phyloP scores from a whole-genome alignment of 306 rosid species.

The Prunus mira region DNA sequence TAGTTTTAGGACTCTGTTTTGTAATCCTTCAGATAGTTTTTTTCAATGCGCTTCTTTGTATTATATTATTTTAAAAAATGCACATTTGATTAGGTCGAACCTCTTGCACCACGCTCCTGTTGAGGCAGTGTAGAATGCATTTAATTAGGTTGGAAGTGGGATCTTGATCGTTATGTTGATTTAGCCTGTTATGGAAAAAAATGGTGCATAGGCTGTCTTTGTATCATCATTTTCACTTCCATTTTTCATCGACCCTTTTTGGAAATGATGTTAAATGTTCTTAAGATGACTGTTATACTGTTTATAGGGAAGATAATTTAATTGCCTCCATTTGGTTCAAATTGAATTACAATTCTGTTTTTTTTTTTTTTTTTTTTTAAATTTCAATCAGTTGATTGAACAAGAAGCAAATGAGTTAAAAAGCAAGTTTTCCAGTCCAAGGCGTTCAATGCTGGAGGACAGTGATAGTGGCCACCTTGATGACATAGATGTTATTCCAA shows the following conservation, averaged over 20 bases:
- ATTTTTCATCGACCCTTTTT: not conserved
- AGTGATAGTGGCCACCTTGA: slow-evolving; percentile 86
- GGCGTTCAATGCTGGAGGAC: slow-evolving; percentile 84
- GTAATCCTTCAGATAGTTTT: not conserved
- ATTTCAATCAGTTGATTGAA: slow-evolving; percentile 56
- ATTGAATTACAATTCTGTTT: not conserved
- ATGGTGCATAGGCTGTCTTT: not conserved
- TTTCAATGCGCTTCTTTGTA: not conserved
- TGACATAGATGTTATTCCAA: slow-evolving; percentile 95
- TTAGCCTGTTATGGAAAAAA: not conserved
- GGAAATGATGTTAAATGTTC: not conserved
- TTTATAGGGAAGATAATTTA: not conserved
- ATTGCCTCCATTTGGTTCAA: not conserved
- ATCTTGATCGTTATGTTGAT: not conserved
- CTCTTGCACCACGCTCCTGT: not conserved
- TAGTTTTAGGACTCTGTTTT: too few species aligned
- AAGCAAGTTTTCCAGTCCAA: slow-evolving; percentile 71
- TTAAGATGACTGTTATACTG: not conserved
- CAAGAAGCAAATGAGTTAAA: slow-evolving; percentile 87
- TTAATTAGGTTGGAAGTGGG: not conserved
- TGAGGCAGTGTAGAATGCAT: not conserved
- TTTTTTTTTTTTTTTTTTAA: not conserved
- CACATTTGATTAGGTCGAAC: not conserved
- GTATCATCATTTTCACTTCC: not conserved
- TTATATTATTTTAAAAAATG: not conserved